Percentiles rank a stretch among this genome's conserved stretches.
Evolutionary conservation across 2,329 filamentous ascomycete genomes (phyloP).

Genomic region (Epicoccum nigrum): DNA sequence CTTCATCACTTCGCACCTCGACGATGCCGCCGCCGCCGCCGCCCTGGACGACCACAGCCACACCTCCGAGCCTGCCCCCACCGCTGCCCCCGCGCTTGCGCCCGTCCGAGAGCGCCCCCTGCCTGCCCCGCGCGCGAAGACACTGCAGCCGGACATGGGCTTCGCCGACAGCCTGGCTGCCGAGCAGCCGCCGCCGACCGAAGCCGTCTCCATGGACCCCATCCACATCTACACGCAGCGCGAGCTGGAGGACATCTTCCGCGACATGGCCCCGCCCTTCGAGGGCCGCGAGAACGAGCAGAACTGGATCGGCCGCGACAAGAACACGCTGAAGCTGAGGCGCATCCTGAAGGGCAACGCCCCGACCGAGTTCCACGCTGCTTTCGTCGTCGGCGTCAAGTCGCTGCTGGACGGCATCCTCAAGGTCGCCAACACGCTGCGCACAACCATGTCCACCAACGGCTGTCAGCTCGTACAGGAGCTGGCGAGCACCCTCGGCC

Average conservation of each 20-base stretch:
- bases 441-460: conserved; percentile 89
- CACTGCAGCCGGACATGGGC: conserved; percentile 51
- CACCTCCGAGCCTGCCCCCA: not conserved
- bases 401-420: conserved; percentile 83
- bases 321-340: conserved; percentile 76
- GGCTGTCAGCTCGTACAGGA: conserved; percentile 86
- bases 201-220: conserved; percentile 75
- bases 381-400: conserved; percentile 74
- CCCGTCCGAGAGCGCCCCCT: conserved; percentile 32
- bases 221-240: conserved; percentile 81
- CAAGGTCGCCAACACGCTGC: conserved; percentile 80
- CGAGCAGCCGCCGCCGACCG: conserved; percentile 68
- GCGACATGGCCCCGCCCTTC: conserved; percentile 79
- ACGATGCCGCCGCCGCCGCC: conserved; percentile 66
- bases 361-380: conserved; percentile 73
- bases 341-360: conserved; percentile 84
- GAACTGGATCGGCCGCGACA: conserved; percentile 89
- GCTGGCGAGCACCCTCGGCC: conserved; percentile 74
- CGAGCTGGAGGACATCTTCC: conserved; percentile 87
- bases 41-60: too few species aligned
- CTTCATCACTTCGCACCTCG: conserved; percentile 78
- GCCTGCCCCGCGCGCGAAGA: conserved; percentile 42
- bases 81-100: conserved; percentile 2
- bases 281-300: conserved; percentile 88
- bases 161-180: conserved; percentile 52